Evolutionary conservation across 352 stramenopile genomes (phyloP).

Genomic region (Phytophthora pisi): DNA sequence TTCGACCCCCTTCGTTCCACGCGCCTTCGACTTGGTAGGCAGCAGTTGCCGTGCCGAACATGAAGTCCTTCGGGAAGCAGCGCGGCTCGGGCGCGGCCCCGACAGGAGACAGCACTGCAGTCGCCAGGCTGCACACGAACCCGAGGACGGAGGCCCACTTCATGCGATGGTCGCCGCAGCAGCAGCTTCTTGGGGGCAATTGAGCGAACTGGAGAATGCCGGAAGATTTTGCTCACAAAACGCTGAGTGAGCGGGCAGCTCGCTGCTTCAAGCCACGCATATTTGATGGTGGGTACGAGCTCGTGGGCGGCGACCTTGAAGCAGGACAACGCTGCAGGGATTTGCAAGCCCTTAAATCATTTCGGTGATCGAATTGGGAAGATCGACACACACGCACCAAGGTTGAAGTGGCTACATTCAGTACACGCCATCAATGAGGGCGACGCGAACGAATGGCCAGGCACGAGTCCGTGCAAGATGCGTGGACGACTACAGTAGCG

Average conservation of each 20-base stretch:
- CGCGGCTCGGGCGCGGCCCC: constrained; percentile 12
- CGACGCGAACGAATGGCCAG: too few species aligned
- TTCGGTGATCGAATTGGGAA: constrained; percentile 19
- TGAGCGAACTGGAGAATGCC: constrained; percentile 13
- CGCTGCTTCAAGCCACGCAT: constrained; percentile 22
- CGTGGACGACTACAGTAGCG: too few species aligned
- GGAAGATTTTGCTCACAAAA: neutral
- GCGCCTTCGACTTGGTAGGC: constrained; percentile 36
- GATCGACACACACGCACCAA: neutral
- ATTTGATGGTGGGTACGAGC: constrained; percentile 20
- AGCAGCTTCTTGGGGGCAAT: neutral
- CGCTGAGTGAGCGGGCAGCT: neutral
- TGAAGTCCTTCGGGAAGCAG: constrained; percentile 34
- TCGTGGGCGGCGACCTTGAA: constrained; percentile 14
- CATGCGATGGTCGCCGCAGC: constrained; percentile 3
- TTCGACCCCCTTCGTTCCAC: constrained; percentile 26
- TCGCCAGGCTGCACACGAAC: constrained; percentile 5
- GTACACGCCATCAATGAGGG: too few species aligned
- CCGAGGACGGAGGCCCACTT: constrained; percentile 15
- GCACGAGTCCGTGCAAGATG: too few species aligned
- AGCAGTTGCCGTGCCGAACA: constrained; percentile 34
- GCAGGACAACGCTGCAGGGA: constrained; percentile 1
- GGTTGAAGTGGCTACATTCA: too few species aligned
- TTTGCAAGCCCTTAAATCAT: constrained; percentile 10
- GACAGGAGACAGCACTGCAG: constrained; percentile 1